Base-by-base conservation (phyloP, 805 yeast genomes). In the Suhomyces pyralidae region DNA sequence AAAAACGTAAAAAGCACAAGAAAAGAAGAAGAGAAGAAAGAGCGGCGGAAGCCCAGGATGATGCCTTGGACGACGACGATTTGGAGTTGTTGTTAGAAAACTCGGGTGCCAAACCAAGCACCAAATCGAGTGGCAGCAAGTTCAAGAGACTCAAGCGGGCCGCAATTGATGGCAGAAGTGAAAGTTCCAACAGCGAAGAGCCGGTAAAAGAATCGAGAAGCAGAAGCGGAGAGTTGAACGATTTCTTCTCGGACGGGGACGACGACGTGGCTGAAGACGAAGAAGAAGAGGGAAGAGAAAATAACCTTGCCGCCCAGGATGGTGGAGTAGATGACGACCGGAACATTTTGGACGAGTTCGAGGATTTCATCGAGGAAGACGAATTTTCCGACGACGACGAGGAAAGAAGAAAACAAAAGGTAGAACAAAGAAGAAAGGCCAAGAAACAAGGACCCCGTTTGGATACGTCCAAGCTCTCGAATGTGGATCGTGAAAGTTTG, bases 311-410 rank as follows among this genome's bases (percentile, higher is more conserved):
- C 19, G 63, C 54, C 5, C 57, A 49, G 17, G 70, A 34, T 9
- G 71, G 63, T 30, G 69, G 63, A 56, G 56, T 48, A 12, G 55
- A 50, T 15, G 65, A 66, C 51, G 69, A 70, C 19, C 64, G 71
- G 25, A 74, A 74, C 63, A 74, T 68, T 43, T 69, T 83, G 58
- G 96, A 91, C 65, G 98, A 94, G 69, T 84, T 93, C 61, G 99
- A 91, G 67, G 99, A 92, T 66, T 94, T 94, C 72, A 94, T 94
- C 60, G 99, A 93, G 70, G 97, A 93, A 55, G 99, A 94, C 69
- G 97, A 92, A 67, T 87, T 88, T 63, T 89, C 96, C 7, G 97
- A 90, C 61, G 96, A 91, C 63, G 91, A 86, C 56, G 67, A 61
- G 52, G 73, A 67, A 17, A 72, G 81, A 19, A 66, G 68, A 45